A percentile compares a stretch with the other conserved stretches of the same genome.
These are phyloP conservation scores for Kwoniella mangroviensis DNA, from an alignment of 768 basidiomycete genomes.

Conservation along the genomic window DNA sequence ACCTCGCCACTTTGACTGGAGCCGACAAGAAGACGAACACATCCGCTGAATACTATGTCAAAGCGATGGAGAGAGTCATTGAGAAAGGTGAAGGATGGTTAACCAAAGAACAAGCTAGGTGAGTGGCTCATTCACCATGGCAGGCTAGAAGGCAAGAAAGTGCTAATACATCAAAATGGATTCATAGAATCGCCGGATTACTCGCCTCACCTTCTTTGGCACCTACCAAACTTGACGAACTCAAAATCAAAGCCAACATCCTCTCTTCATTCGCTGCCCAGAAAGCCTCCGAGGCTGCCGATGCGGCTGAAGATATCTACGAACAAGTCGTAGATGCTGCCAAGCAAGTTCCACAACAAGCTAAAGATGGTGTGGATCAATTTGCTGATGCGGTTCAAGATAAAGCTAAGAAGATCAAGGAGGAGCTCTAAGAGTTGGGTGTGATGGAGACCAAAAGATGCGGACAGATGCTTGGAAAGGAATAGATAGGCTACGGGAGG, in stretches of 20 bases:
- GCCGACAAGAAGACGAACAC: conserved; percentile 57
- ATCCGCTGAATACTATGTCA: conserved; percentile 74
- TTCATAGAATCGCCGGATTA: conserved; percentile 70
- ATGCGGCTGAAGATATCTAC: conserved; percentile 32
- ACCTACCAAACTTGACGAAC: conserved; percentile 82
- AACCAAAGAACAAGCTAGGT: conserved; percentile 85
- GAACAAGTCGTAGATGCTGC: conserved; percentile 50
- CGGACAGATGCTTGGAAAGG: neutral
- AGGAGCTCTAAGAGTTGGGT: conserved; percentile 32
- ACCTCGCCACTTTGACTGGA: conserved; percentile 36
- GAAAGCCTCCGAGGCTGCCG: conserved; percentile 43
- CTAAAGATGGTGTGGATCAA: conserved; percentile 43
- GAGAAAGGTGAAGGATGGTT: conserved; percentile 74
- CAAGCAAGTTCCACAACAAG: conserved; percentile 59
- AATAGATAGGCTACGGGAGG: neutral
- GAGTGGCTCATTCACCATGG: conserved; percentile 32
- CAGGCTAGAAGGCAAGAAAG: conserved; percentile 1
- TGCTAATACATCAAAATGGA: conserved; percentile 15
- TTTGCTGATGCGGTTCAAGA: conserved; percentile 37
- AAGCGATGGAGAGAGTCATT: conserved; percentile 85
- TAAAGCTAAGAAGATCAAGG: conserved; percentile 37
- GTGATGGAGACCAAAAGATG: neutral
- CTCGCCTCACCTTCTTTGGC: conserved; percentile 78
- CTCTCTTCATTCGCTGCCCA: conserved; percentile 51
- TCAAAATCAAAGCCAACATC: conserved; percentile 89